Evolutionary conservation across 257 asterid species (phyloP).

Genomic region (Nicotiana tomentosiformis): DNA sequence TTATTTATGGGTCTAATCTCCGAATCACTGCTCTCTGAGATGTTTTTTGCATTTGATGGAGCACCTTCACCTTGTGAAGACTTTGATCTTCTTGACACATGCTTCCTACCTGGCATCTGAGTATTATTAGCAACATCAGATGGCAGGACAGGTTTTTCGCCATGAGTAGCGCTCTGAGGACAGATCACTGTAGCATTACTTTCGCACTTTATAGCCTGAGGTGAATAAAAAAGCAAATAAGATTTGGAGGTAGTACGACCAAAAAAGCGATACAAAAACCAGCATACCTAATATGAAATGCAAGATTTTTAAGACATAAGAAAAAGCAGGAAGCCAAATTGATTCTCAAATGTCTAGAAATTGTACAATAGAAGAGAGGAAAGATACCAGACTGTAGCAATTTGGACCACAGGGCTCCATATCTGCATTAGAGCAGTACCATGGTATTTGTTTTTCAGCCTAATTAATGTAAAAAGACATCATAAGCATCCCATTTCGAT

Average conservation of each 20-base stretch:
- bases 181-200: slow-evolving; percentile 31
- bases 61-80: slow-evolving; percentile 73
- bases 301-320: background rate
- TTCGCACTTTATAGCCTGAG: slow-evolving; percentile 50
- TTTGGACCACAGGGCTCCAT: slow-evolving; percentile 75
- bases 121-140: slow-evolving; percentile 39
- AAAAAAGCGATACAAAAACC: background rate
- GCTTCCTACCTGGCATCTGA: slow-evolving; percentile 53
- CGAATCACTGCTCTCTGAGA: slow-evolving; percentile 48
- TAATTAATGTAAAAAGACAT: slow-evolving; percentile 14
- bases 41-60: slow-evolving; percentile 38
- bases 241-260: background rate
- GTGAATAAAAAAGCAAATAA: slow-evolving; percentile 17
- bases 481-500: slow-evolving; percentile 11
- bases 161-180: slow-evolving; percentile 28
- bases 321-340: background rate
- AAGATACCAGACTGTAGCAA: slow-evolving; percentile 64
- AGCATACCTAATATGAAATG: background rate
- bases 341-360: background rate
- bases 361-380: slow-evolving; percentile 9
- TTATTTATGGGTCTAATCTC: slow-evolving; percentile 50
- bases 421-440: slow-evolving; percentile 52
- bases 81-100: slow-evolving; percentile 47
- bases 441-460: slow-evolving; percentile 54
- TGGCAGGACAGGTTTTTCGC: slow-evolving; percentile 38